A percentile compares a stretch with the other conserved stretches of the same genome.
Evolutionary conservation across 2,329 filamentous ascomycete species (phyloP).

Genomic region (Dactylellina cionopaga): DNA sequence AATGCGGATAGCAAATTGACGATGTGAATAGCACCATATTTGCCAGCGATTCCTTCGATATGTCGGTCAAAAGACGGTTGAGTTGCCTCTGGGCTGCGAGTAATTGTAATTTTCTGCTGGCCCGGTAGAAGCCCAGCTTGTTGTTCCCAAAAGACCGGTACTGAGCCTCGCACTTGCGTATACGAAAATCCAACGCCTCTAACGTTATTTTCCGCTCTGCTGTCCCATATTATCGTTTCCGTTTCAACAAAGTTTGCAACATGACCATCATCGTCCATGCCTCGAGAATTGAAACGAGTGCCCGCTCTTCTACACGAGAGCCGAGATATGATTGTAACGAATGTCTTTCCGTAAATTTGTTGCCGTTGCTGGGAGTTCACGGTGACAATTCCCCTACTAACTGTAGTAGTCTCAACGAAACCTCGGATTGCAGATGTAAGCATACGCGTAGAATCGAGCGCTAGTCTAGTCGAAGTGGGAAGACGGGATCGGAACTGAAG

Average conservation of each 20-base stretch:
- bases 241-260: constrained; percentile 99
- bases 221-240: constrained; percentile 87
- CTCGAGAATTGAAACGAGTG: constrained; percentile 94
- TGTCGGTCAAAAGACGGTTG: constrained; percentile 96
- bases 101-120: constrained; percentile 93
- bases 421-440: constrained; percentile 93
- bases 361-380: constrained; percentile 51
- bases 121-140: constrained; percentile 84
- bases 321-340: constrained; percentile 86
- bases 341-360: constrained; percentile 76
- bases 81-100: constrained; percentile 85
- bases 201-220: constrained; percentile 39
- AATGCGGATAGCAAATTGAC: constrained; percentile 92
- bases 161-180: constrained; percentile 88
- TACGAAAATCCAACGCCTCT: constrained; percentile 81
- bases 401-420: constrained; percentile 85
- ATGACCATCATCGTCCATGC: constrained; percentile 96
- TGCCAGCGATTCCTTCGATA: constrained; percentile 83
- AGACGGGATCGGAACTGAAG: constrained; percentile 87
- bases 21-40: constrained; percentile 90
- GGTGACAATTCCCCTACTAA: constrained; percentile 74
- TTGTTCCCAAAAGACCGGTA: constrained; percentile 98
- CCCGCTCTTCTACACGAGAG: constrained; percentile 90
- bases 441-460: constrained; percentile 85
- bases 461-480: constrained; percentile 76